Conservation (phyloP, 2,329 filamentous ascomycete species). For the Didymella sp. region DNA sequence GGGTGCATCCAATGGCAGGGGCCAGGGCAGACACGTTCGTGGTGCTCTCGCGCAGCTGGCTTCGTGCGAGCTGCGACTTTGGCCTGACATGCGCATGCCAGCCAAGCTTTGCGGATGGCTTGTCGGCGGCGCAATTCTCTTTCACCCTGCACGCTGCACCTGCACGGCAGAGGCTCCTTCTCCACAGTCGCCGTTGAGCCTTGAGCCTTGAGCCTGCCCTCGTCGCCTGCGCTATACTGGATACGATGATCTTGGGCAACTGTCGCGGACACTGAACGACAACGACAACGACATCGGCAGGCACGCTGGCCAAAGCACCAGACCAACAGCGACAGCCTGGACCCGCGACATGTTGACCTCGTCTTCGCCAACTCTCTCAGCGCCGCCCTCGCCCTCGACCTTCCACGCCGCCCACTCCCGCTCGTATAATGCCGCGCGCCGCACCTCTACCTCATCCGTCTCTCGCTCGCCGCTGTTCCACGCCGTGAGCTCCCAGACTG, state of each 20-base stretch:
- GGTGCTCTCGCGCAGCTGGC: constrained; percentile 6
- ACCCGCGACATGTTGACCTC: constrained; percentile 42
- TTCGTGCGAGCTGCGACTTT: constrained; percentile 1
- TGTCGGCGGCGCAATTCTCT: constrained; percentile 15
- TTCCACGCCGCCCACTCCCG: constrained; percentile 36
- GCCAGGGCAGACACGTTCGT: constrained; percentile 13
- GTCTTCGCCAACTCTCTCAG: constrained; percentile 48
- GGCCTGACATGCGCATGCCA: background rate
- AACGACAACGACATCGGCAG: background rate
- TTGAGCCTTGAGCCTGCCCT: background rate
- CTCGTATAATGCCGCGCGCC: constrained; percentile 28
- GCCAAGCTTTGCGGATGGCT: constrained; percentile 15
- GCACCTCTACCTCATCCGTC: constrained; percentile 39
- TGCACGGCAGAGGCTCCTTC: constrained; percentile 16
- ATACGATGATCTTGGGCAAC: constrained; percentile 28
- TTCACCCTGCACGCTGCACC: constrained; percentile 6
- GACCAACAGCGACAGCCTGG: constrained; percentile 12
- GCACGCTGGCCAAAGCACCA: constrained; percentile 3
- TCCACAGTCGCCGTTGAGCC: background rate
- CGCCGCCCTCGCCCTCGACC: constrained; percentile 46
- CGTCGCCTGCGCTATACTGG: constrained; percentile 11
- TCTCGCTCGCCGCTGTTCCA: constrained; percentile 44
- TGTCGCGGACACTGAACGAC: constrained; percentile 14
- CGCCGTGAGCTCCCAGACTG: constrained; percentile 37
- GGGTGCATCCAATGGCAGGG: constrained; percentile 6